Base-by-base conservation (phyloP, 257 asterid species). In the Anisodus tanguticus region DNA sequence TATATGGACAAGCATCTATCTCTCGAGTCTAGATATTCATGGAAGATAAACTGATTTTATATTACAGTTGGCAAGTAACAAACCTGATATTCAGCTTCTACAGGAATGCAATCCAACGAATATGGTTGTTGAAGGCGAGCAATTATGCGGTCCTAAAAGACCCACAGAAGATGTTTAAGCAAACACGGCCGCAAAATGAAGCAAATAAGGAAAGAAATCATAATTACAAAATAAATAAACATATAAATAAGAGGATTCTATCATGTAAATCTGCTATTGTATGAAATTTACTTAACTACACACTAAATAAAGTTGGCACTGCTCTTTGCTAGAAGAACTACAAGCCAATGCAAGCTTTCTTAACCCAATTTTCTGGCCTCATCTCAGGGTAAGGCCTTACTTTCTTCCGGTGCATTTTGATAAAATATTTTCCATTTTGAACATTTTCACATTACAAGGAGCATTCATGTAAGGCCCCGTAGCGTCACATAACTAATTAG, bases 51-150 rank as follows among this genome's bases (percentile, higher is more conserved):
- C 26, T 47, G 31, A 51, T 45, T 57, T 71, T 45, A 45, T 45
- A 11, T 43, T n/a, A 77, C 12, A 71, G 76, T 84, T 68, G 88
- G 58, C 35, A 67, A 80, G 83, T 47, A 62, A 85, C 80, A 79
- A 85, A 95, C 99, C 98, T 95, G 99, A 83, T 90, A 97, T 89
- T 97, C 98, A 80, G 98, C 97, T 91, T 97, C 99, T 70, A 97
- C 99, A 0, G 99, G 98, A 86, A 97, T 97, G 92, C 99, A 97
- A 89, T 97, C 99, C 87, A 97, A 85, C 2, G 99, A 93, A 91
- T 95, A 97, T 79, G 99, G 99, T 89, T 97, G 98, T 87, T 97
- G 98, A 87, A 97, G 98, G 59, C 98, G 99, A 87, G 99, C 97
- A 58, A 97, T 93, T 79, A 97, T 95, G 78, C 98, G 94, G 83